Base-by-base conservation (phyloP, 179 eudicot species). In the Nepenthes alata region DNA sequence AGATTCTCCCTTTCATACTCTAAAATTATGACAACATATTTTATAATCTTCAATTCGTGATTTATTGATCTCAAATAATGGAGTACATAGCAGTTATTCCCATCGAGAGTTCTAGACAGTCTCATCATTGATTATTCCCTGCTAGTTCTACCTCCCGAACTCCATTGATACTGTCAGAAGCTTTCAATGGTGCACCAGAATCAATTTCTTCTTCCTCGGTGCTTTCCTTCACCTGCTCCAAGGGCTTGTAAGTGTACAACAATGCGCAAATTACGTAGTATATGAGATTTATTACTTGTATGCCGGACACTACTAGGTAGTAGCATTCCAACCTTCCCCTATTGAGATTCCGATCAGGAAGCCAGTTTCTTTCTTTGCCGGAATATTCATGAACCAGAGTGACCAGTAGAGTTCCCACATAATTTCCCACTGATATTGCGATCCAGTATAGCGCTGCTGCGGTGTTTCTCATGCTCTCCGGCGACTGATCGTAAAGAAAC, bases 401-500 rank as follows among this genome's bases (percentile, higher is more conserved):
- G 3, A 84, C 89, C 58, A 84, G 54, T 16, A 77, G 15, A 0
- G 89, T 81, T 35, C 89, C 89, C 0, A 73, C 6, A 55, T 79
- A 84, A 41, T 71, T 79, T 13, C 89, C 89, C 3, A 81, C 6
- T 0, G 84, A 75, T 5, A 71, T 81, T 0, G 86, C 69, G 15
- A 79, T 63, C 69, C 84, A 81, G 37, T 72, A 82, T 36, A 84
- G 75, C 25, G 82, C 86, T 3, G 70, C 69, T 0, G 82, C 82
- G 0, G 81, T 79, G 47, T 84, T 84, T 35, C 89, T 79, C 81
- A 84, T 75, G 69, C 89, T 84, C 59, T 84, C 84, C 0, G 86
- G 89, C 6, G 89, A 78, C 39, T 84, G 86, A 55, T 84, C 84
- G 37, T 84, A 84, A 12, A 84, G 61, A 62, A 84, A 84, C 61